phyloP scores from a whole-genome alignment of 306 rosid species.

The Vigna mungo region DNA sequence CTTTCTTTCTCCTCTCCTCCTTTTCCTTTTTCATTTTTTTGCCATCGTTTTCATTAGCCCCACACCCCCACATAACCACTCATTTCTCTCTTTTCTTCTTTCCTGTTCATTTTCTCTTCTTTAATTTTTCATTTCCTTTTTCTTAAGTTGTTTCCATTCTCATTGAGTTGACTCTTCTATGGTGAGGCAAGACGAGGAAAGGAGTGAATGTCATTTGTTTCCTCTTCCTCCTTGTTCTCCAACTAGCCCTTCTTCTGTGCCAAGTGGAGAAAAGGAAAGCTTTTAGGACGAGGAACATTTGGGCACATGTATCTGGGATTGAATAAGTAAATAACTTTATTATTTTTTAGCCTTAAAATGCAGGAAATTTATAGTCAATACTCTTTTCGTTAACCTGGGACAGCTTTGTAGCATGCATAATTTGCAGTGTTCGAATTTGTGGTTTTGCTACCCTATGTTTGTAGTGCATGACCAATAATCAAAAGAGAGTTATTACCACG shows the following conservation, averaged over 20 bases:
- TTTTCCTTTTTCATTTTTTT: no score
- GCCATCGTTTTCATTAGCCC: no score
- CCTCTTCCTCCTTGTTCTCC: slow-evolving; percentile 98
- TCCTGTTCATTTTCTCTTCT: no score
- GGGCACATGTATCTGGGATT: slow-evolving; percentile 95
- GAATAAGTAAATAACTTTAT: slow-evolving; percentile 67
- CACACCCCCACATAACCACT: no score
- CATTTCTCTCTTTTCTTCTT: no score
- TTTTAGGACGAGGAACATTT: slow-evolving; percentile 92
- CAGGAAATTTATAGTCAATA: background rate
- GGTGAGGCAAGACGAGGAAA: slow-evolving; percentile 77
- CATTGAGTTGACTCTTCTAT: slow-evolving; percentile 56
- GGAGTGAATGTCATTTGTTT: slow-evolving; percentile 74
- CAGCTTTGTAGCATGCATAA: background rate
- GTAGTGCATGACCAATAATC: background rate
- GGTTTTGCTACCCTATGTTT: background rate
- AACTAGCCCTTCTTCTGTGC: slow-evolving; percentile 80
- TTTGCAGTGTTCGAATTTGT: background rate
- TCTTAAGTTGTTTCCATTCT: no score
- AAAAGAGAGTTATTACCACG: background rate
- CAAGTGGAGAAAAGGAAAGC: slow-evolving; percentile 94
- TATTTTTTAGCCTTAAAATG: background rate
- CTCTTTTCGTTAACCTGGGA: background rate
- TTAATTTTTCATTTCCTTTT: no score
- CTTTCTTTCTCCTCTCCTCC: no score